These are phyloP conservation scores for Candida buenavistaensis DNA, from an alignment of 1,139 yeast species.

Conservation along the genomic window DNA sequence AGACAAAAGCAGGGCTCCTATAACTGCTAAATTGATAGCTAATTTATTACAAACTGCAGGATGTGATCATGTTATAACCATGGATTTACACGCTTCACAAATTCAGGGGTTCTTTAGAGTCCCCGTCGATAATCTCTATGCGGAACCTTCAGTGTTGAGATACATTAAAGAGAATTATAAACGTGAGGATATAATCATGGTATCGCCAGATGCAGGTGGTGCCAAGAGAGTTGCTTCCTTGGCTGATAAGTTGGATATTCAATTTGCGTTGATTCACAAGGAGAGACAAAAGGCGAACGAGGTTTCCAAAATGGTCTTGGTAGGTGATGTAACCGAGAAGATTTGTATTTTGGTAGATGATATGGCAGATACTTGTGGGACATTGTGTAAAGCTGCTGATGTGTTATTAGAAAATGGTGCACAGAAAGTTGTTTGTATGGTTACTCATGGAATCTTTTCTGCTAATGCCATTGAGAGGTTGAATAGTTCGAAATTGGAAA, in stretches of 20 bases:
- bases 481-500: constrained; percentile 72
- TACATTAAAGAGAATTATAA: constrained; percentile 77
- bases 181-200: constrained; percentile 71
- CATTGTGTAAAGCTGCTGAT: constrained; percentile 94
- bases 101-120: constrained; percentile 96
- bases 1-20: constrained; percentile 95
- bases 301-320: constrained; percentile 91
- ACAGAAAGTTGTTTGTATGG: constrained; percentile 84
- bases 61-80: constrained; percentile 93
- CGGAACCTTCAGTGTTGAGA: constrained; percentile 91
- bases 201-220: constrained; percentile 99
- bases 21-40: constrained; percentile 95
- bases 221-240: constrained; percentile 97
- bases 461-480: constrained; percentile 86
- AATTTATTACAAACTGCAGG: constrained; percentile 95
- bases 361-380: constrained; percentile 99
- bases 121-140: constrained; percentile 94
- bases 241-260: constrained; percentile 89
- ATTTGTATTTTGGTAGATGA: constrained; percentile 92
- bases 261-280: constrained; percentile 94
- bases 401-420: constrained; percentile 82
- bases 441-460: constrained; percentile 91
- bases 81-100: constrained; percentile 97
- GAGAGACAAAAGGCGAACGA: constrained; percentile 96
- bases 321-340: constrained; percentile 90